Evolutionary conservation across 2,329 filamentous ascomycete species (phyloP).

Genomic region (Beauveria medogensis): DNA sequence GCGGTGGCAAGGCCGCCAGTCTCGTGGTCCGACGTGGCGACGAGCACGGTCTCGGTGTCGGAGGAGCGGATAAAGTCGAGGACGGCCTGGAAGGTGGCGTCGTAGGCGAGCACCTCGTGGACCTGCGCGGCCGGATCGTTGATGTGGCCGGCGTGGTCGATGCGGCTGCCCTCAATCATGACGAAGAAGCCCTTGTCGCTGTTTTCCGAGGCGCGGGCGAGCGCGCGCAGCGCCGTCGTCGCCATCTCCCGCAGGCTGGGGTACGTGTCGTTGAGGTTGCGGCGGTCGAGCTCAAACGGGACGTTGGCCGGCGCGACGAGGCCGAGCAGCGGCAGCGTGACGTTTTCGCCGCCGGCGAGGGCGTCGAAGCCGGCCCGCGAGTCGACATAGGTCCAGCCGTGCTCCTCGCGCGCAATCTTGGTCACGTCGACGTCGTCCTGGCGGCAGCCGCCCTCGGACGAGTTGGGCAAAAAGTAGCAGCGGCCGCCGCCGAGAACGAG

Average conservation of each 20-base stretch:
- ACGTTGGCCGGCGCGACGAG: constrained; percentile 78
- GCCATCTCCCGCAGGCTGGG: constrained; percentile 92
- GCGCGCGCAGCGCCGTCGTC: constrained; percentile 66
- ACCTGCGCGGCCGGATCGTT: constrained; percentile 82
- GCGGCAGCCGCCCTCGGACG: constrained; percentile 72
- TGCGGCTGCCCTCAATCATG: constrained; percentile 95
- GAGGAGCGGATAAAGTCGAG: constrained; percentile 75
- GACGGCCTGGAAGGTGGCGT: constrained; percentile 74
- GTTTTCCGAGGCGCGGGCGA: constrained; percentile 72
- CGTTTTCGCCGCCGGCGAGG: constrained; percentile 57
- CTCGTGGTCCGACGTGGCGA: constrained; percentile 92
- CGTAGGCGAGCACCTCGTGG: constrained; percentile 90
- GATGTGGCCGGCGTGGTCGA: constrained; percentile 86
- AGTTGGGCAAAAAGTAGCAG: constrained; percentile 87
- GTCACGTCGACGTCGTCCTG: constrained; percentile 70
- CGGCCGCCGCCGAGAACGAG: constrained; percentile 87
- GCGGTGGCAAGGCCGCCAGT: constrained; percentile 83
- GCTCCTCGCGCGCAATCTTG: constrained; percentile 61
- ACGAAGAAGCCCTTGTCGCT: constrained; percentile 93
- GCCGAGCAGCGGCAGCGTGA: constrained; percentile 74
- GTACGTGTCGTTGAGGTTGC: constrained; percentile 68
- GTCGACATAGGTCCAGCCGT: constrained; percentile 72
- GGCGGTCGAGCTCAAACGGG: constrained; percentile 88
- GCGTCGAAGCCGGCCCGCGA: constrained; percentile 67
- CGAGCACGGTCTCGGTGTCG: constrained; percentile 67